phyloP scores from a whole-genome alignment of 2,329 filamentous ascomycete species.

The Gaeumannomyces sp. region DNA sequence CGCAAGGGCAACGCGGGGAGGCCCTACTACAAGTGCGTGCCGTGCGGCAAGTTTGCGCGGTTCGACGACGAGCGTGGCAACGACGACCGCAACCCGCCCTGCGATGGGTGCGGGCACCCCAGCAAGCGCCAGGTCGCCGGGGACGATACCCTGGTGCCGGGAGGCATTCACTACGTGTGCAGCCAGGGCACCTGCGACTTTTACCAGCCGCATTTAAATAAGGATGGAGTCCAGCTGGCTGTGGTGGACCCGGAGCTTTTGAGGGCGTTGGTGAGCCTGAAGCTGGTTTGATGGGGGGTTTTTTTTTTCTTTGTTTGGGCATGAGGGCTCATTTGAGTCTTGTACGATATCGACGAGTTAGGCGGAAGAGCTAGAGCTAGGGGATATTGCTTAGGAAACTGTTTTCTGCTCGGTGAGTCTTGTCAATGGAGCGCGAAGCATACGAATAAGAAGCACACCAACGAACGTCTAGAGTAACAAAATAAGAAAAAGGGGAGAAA shows the following conservation, averaged over 20 bases:
- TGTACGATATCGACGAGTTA: neutral
- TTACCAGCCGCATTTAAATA: neutral
- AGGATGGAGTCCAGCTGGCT: neutral
- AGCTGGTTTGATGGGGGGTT: neutral
- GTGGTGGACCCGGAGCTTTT: neutral
- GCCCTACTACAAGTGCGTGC: conserved; percentile 6
- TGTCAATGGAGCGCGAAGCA: neutral
- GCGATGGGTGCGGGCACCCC: neutral
- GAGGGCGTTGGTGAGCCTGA: neutral
- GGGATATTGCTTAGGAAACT: too few species aligned
- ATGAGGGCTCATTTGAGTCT: neutral
- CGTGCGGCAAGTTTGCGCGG: neutral
- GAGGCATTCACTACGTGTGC: neutral
- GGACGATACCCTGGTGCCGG: neutral
- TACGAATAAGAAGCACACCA: too few species aligned
- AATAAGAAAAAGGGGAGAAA: neutral
- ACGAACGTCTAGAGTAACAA: neutral
- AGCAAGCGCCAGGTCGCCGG: conserved; percentile 4
- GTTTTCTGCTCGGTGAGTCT: neutral
- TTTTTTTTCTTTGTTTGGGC: neutral
- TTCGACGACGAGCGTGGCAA: conserved; percentile 4
- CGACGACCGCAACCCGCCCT: neutral
- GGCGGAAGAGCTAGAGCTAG: neutral
- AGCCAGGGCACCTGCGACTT: neutral
- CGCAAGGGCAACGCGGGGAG: conserved; percentile 3